Conservation (phyloP, 2,329 filamentous ascomycete species). For the Fusarium sororula region DNA sequence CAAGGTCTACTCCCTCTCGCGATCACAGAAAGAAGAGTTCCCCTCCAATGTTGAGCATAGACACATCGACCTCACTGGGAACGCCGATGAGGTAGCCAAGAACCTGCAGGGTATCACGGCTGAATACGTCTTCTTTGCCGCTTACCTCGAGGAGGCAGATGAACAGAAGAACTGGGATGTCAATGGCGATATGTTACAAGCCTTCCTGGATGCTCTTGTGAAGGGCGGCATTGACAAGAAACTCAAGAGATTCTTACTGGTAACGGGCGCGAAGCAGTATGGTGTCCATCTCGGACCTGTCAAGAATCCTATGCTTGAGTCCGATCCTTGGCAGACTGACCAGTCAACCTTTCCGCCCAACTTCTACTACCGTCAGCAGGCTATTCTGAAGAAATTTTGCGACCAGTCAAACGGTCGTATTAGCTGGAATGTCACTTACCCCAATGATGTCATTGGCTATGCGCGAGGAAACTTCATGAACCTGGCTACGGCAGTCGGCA, state of each 20-base stretch:
- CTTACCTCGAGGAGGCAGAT: not conserved
- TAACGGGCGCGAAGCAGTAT: conserved; percentile 6
- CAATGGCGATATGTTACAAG: conserved; percentile 11
- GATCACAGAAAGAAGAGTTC: conserved; percentile 8
- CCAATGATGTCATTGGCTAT: conserved; percentile 18
- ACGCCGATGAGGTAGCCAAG: not conserved
- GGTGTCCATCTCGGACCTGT: conserved; percentile 4
- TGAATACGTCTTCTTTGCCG: conserved; percentile 11
- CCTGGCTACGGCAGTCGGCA: not conserved
- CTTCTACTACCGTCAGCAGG: conserved; percentile 17
- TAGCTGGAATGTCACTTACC: conserved; percentile 7
- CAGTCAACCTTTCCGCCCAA: conserved; percentile 10
- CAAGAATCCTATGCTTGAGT: conserved; percentile 6
- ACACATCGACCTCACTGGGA: conserved; percentile 5
- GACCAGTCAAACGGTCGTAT: not conserved
- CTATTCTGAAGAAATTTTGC: not conserved
- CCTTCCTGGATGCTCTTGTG: not conserved
- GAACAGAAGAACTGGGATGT: conserved; percentile 3
- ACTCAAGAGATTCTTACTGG: not conserved
- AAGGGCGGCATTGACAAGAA: not conserved
- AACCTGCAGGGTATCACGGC: not conserved
- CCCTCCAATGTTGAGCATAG: conserved; percentile 3
- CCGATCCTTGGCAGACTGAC: not conserved
- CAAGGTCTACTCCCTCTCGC: conserved; percentile 1
- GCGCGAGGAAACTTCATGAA: conserved; percentile 22